Base-by-base conservation (phyloP, 208 protist genomes). In the Leishmania martiniquensis region DNA sequence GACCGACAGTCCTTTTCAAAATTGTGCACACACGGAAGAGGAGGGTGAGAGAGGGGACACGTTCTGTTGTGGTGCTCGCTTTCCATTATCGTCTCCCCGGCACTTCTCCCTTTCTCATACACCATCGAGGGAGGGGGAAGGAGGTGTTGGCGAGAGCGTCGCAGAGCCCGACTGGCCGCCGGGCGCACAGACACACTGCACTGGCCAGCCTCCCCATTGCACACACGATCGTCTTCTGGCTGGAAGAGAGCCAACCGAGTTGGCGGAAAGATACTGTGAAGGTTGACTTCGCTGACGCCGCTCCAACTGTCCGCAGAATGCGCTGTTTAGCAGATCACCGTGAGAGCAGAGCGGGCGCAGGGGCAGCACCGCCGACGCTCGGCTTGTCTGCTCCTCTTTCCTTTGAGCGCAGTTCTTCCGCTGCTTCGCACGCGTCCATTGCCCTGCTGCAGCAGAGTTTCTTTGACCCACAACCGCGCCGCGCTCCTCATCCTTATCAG, bases 401-500 rank as follows among this genome's bases (percentile, higher is more conserved):
- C 10, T 73, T 75, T 49, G 52, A 29, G 34, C 59, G 55, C 25
- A 54, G 72, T 39, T 4, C 67, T 44, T 74, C 62, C 68, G 15
- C 15, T 13, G 78, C 57, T 42, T 83, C 78, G 12, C 63, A 47
- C 34, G n/a, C 73, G 45, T 77, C 78, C 42, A 59, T 83, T 2
- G 74, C 79, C 2, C 76, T 75, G 25, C 57, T 84, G 7, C n/a
- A 73, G n/a, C 80, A 84, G 52, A 84, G 69, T 54, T 84, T 84
- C 45, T 54, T 84, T 25, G 80, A 84, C n/a, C 2, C 10, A 70
- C 60, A 39, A 32, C 74, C 17, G 22, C 74, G 45, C 22, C 32
- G 49, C 72, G 42, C 65, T 76, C 34, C 54, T 37, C 13, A 9
- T 12, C 17, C 57, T 2, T 69, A 68, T 54, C 25, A 55, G 20